phyloP scores from a whole-genome alignment of 1,139 yeast species.

The Suhomyces atakaporum region DNA sequence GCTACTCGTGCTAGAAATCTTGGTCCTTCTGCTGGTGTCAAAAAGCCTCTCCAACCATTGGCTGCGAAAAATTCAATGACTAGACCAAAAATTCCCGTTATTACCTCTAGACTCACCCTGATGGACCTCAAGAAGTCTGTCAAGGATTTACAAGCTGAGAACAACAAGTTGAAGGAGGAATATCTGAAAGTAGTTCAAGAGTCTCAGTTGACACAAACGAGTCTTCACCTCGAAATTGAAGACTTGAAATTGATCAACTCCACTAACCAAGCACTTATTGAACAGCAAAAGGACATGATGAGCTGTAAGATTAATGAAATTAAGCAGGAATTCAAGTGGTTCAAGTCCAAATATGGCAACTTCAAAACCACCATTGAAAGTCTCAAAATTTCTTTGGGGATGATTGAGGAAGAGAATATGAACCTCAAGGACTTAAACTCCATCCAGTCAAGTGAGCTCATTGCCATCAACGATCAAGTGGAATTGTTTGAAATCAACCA shows the following conservation, averaged over 20 bases:
- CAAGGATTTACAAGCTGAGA: conserved; percentile 15
- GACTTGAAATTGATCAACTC: conserved; percentile 8
- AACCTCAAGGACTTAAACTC: conserved; percentile 14
- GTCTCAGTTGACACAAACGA: conserved; percentile 7
- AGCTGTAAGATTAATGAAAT: conserved; percentile 17
- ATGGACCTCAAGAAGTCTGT: conserved; percentile 13
- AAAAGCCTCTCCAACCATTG: not conserved
- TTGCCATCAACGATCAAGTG: conserved; percentile 14
- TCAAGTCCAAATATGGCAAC: conserved; percentile 15
- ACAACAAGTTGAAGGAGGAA: conserved; percentile 16
- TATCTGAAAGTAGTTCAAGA: conserved; percentile 8
- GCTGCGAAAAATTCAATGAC: not conserved
- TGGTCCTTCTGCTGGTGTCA: not conserved
- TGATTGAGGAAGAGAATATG: conserved; percentile 14
- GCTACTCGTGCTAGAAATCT: not conserved
- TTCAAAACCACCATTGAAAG: conserved; percentile 17
- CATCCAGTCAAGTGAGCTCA: conserved; percentile 14
- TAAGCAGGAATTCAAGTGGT: conserved; percentile 17
- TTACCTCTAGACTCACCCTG: conserved; percentile 4
- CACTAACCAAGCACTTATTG: conserved; percentile 9
- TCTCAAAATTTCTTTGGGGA: conserved; percentile 13
- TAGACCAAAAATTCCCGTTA: conserved; percentile 4
- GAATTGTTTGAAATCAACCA: conserved; percentile 15
- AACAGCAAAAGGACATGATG: conserved; percentile 15
- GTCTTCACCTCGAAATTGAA: conserved; percentile 5